Base-by-base conservation (phyloP, 768 basidiomycete species). In the Glaciozyma martinii region DNA sequence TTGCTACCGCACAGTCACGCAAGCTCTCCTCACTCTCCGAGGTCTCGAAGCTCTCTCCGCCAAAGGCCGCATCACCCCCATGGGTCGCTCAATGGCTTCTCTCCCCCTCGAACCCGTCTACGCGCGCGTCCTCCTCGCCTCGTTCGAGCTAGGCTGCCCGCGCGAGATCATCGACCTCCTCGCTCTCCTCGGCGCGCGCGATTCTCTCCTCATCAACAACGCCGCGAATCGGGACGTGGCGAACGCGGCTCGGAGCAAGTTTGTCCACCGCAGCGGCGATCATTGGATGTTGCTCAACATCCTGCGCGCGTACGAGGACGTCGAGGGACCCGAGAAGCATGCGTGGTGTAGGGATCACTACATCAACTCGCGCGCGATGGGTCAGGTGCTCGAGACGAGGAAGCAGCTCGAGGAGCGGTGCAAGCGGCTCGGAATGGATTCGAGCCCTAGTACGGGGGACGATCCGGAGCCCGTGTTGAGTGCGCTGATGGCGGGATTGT, bases 91-190 rank as follows among this genome's bases (percentile, higher is more conserved):
- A 66, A 97, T 99, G 89, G 86, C 91, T 5, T 73, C 79, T n/a
- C 90, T 93, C 74, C 95, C 95, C 3, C 82, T 95, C n/a, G 91
- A 97, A 70, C 91, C 94, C 1, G 78, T 83, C 40, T 82, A 85
- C 61, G 84, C 92, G 0, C 85, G 90, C 37, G 82, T 87, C 49
- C 77, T 98, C 40, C 78, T 98, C 60, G 87, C 88, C 19, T 88
- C 94, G 1, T 82, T 83, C 72, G 81, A 82, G 25, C 78, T 85
- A 60, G 82, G 81, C 2, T 97, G 90, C 78, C 83, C 87, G 0
- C 73, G 79, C 23, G 90, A 94, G 76, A 80, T 94, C 46, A 79
- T 97, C 70, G 85, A 88, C 71, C 87, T 98, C 71, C 79, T 97
- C 66, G 86, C 92, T 15, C 76, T 98, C 32, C 80, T 93, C 46